Conservation (phyloP, 305 asterid genomes). For the Fraxinus platypoda region DNA sequence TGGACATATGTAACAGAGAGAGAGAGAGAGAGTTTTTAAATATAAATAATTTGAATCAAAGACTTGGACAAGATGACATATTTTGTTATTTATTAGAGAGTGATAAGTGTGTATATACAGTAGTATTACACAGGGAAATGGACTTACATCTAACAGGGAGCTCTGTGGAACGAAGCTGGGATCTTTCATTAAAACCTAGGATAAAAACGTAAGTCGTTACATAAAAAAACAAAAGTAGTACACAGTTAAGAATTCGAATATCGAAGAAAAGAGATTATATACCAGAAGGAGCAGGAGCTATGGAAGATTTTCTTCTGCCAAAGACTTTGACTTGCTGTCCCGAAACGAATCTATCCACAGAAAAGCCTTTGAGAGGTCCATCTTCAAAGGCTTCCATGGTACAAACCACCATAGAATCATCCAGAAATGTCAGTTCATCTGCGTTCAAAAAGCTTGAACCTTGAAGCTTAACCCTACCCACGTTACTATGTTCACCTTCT, state of each 20-base stretch:
- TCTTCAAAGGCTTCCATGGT: slow-evolving; percentile 47
- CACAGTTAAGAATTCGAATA: not conserved
- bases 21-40: not conserved
- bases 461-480: slow-evolving; percentile 40
- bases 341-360: slow-evolving; percentile 47
- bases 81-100: not conserved
- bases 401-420: slow-evolving; percentile 44
- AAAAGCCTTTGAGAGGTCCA: slow-evolving; percentile 48
- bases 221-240: not conserved
- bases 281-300: slow-evolving; percentile 29
- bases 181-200: slow-evolving; percentile 31
- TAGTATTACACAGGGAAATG: not conserved
- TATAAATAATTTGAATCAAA: too few species aligned
- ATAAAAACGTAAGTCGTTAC: not conserved
- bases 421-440: slow-evolving; percentile 44
- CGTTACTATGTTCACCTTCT: slow-evolving; percentile 37
- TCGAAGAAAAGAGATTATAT: not conserved
- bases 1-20: not conserved
- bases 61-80: not conserved
- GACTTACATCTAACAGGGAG: slow-evolving; percentile 37
- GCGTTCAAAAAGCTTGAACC: slow-evolving; percentile 40
- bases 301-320: slow-evolving; percentile 44
- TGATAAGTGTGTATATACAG: not conserved
- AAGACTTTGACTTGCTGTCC: slow-evolving; percentile 49
- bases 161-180: slow-evolving; percentile 31